Conservation (phyloP, 768 basidiomycete species). For the Dacryopinax spathularia region DNA sequence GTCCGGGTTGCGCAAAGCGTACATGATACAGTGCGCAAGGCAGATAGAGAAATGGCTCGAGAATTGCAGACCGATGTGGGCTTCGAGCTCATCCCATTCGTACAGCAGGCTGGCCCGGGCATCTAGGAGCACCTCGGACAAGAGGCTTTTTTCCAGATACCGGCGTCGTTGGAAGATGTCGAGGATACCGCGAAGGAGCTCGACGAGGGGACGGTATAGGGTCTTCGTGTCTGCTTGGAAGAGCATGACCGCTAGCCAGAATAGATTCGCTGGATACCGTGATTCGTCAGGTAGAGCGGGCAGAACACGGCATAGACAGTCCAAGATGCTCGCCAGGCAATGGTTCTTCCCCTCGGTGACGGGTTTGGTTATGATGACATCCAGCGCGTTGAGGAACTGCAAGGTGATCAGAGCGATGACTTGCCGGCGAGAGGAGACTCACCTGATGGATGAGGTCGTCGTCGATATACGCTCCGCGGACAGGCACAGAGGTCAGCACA, state of each 20-base stretch:
- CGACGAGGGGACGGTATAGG: constrained; percentile 53
- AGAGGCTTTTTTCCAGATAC: constrained; percentile 36
- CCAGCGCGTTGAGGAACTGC: not conserved
- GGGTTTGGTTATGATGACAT: not conserved
- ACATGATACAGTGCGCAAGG: constrained; percentile 69
- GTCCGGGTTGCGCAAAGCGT: constrained; percentile 59
- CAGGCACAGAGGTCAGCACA: constrained; percentile 48
- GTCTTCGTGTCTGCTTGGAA: constrained; percentile 60
- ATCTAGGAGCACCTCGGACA: constrained; percentile 35
- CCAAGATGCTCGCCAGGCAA: constrained; percentile 74
- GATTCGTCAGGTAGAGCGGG: constrained; percentile 54
- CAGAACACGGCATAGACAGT: constrained; percentile 66
- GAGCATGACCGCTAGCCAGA: constrained; percentile 80
- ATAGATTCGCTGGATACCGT: constrained; percentile 56
- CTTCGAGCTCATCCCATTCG: constrained; percentile 55
- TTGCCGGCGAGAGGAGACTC: constrained; percentile 58
- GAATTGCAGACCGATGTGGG: constrained; percentile 59
- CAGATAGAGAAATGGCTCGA: constrained; percentile 68
- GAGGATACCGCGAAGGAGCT: constrained; percentile 48
- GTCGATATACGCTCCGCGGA: constrained; percentile 41
- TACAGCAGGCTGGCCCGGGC: constrained; percentile 52
- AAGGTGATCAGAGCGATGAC: constrained; percentile 43
- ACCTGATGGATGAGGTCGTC: constrained; percentile 91
- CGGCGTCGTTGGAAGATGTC: constrained; percentile 50
- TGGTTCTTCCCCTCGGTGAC: constrained; percentile 46